These are phyloP conservation scores for Aspergillus floridensis DNA, from an alignment of 2,329 filamentous ascomycete genomes.

Conservation along the genomic window DNA sequence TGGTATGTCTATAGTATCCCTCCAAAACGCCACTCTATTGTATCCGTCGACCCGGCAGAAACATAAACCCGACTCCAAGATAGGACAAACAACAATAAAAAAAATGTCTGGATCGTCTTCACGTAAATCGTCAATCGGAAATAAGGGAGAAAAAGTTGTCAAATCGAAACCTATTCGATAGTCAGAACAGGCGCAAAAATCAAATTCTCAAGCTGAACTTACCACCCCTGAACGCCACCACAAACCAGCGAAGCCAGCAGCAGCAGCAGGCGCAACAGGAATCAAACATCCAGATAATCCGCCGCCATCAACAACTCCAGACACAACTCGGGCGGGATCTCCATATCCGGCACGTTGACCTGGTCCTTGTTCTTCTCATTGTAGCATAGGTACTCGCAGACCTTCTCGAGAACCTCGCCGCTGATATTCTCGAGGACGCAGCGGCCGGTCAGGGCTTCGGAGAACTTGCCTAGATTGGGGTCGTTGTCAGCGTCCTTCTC, in stretches of 20 bases:
- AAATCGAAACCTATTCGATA: too few relatives aligned
- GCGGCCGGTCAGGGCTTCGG: conserved; percentile 58
- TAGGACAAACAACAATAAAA: background rate
- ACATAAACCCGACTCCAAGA: background rate
- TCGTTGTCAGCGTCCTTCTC: too few relatives aligned
- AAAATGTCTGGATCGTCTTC: background rate
- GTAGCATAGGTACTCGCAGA: conserved; percentile 70
- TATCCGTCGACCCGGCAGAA: background rate
- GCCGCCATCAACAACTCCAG: conserved; percentile 65
- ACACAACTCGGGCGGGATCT: conserved; percentile 63
- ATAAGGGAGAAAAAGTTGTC: too few relatives aligned
- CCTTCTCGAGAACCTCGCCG: conserved; percentile 63
- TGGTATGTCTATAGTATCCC: background rate
- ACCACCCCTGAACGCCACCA: background rate
- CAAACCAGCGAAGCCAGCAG: too few relatives aligned
- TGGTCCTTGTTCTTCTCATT: conserved; percentile 62
- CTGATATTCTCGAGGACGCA: conserved; percentile 62
- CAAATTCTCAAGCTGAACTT: too few relatives aligned
- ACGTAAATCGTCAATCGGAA: background rate
- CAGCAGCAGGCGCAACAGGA: background rate
- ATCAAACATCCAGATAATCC: conserved; percentile 59
- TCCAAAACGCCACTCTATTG: background rate
- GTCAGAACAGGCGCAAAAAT: too few relatives aligned
- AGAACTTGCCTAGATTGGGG: conserved; percentile 53
- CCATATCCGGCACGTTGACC: conserved; percentile 64